Base-by-base conservation (phyloP, 1,284 basidiomycete genomes). In the Fistulina hepatica region DNA sequence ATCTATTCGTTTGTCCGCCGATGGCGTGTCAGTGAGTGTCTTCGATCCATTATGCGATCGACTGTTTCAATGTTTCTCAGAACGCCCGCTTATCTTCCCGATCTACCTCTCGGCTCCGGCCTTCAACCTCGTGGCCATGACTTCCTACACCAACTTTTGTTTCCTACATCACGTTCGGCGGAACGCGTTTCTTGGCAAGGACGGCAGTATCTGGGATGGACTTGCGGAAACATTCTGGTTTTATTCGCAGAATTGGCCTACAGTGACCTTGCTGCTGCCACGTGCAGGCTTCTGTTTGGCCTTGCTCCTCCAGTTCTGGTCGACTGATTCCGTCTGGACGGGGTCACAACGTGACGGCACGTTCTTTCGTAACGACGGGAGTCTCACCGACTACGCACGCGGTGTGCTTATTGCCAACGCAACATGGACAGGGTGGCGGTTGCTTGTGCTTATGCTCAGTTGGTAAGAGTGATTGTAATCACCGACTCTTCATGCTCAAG, bases 11-110 rank as follows among this genome's bases (percentile, higher is more conserved):
- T 86, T 55, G 69, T 70, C 48, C 65, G 86, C 41, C 64, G 82
- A 42, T 91, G 88, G 88, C 71, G 85, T 47, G 66, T 80, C 49
- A 81, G 83, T 86, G 54, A 69, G 85, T 83, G n/a, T 19, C 32
- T 23, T 26, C 22, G 39, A 39, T 38, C 39, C 37, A 32, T 30
- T 23, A 35, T 34, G 15, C 23, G n/a, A 34, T 26, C 24, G 30
- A 19, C 30, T 34, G 20, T 34, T 25, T 24, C 19, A 25, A 34
- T 37, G 11, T 28, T 16, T 40, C 42, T 32, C 51, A 89, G 86
- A 79, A 56, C 81, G 84, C 30, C 88, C 88, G 2, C 63, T 76
- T 13, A 79, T 91, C 42, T 65, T 81, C 36, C 81, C 84, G 6
- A 73, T 92, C 44, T 90, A 90, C 57, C 64, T 86, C 37, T 90